A percentile compares a stretch with the other conserved stretches of the same genome.
Evolutionary conservation across 108 stramenopile genomes (phyloP).

Genomic region (Nitzschia sp.): DNA sequence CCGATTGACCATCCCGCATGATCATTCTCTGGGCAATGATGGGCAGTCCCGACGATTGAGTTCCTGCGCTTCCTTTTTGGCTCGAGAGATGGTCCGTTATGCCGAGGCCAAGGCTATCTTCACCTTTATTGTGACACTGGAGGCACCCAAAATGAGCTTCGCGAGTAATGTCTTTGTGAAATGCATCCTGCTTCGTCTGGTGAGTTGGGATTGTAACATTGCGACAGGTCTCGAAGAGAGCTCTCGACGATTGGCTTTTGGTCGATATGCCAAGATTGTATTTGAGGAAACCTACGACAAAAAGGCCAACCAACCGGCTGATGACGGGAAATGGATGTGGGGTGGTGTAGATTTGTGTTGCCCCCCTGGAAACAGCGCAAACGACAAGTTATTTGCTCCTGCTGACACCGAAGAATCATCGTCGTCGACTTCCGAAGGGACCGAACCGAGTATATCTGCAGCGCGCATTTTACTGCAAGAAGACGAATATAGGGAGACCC

Average conservation of each 20-base stretch:
- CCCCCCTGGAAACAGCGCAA: slow-evolving; percentile 4
- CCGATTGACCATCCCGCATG: slow-evolving; percentile 41
- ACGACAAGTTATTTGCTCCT: not conserved
- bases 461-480: slow-evolving; percentile 23
- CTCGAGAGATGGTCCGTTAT: slow-evolving; percentile 78
- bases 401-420: not conserved
- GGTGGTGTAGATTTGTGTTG: slow-evolving; percentile 78
- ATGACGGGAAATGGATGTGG: slow-evolving; percentile 55
- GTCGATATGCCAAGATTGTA: slow-evolving; percentile 37
- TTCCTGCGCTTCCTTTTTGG: slow-evolving; percentile 64
- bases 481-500: slow-evolving; percentile 33
- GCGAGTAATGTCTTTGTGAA: not conserved
- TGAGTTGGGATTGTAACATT: slow-evolving; percentile 76
- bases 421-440: not conserved
- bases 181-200: slow-evolving; percentile 60
- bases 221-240: slow-evolving; percentile 24
- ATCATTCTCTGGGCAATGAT: too few relatives aligned
- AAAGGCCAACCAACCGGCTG: not conserved
- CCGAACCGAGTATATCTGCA: slow-evolving; percentile 8
- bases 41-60: not conserved
- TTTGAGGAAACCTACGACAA: slow-evolving; percentile 41
- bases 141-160: not conserved
- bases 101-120: slow-evolving; percentile 81
- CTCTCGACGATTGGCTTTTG: slow-evolving; percentile 12
- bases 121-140: slow-evolving; percentile 55